Evolutionary conservation across 2,329 filamentous ascomycete genomes (phyloP), one percentile per base, ranked within the genome.

Genomic region (Ophiostoma australiae): DNA sequence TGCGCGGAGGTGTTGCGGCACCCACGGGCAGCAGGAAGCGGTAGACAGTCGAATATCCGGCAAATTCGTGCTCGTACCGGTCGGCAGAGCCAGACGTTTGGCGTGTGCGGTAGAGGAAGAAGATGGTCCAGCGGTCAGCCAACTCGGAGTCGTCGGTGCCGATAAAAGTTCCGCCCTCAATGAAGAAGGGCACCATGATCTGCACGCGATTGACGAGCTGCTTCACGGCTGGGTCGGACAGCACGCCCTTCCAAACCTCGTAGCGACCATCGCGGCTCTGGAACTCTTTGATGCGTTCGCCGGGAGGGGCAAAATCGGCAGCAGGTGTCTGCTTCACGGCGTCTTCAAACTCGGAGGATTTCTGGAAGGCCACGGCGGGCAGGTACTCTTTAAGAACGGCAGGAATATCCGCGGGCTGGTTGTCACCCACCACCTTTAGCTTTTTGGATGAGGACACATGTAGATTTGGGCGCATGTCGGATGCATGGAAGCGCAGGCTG

Each of bases 11-110:
- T 3, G 84, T 82, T 0, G 80, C 79, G 0, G 83, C 80, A 33
- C 84, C 84, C 72, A 87, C 88, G 73, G 86, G 83, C 84, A 91
- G 97, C 84, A 91, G 97, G 81, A 93, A 94, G 68, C 92, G 89
- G 80, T 97, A 97, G 44, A 94, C 90, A 1, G 94, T 98, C 20
- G 91, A 90, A 80, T 96, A 98, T 71, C 95, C 95, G 48, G 92
- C 89, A 74, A 99, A 92, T 2, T 88, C 86, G 78, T 97, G 97
- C n/a, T 86, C 82, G 17, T 83, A 85, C 70, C 81, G 83, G 11
- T 80, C 81, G 13, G 84, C 79, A 1, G 80, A 76, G 3, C 78
- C 76, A 1, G 79, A 70, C 1, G 77, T 75, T 4, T 81, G 80
- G 73, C 86, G 86, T 75, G 90, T 75, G 70, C 73, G 87, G 79